These are phyloP conservation scores for Helianthus tuberosus DNA, from an alignment of 129 eudicot genomes.

Conservation along the genomic window DNA sequence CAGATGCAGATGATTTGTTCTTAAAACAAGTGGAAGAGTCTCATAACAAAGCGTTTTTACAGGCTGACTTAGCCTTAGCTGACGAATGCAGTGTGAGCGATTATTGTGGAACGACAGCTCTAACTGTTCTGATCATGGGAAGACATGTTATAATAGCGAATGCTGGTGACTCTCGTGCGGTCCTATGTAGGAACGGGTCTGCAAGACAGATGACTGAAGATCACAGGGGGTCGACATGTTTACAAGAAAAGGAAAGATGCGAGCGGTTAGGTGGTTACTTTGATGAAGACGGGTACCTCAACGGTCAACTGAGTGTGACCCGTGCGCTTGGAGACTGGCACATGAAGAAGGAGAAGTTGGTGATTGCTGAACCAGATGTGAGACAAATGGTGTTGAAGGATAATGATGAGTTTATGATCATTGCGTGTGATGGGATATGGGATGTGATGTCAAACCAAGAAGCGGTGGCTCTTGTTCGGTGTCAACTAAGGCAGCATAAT, in stretches of 20 bases:
- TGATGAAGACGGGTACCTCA: slow-evolving; percentile 61
- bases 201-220: slow-evolving; percentile 73
- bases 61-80: slow-evolving; percentile 71
- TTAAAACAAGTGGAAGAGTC: slow-evolving; percentile 48
- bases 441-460: slow-evolving; percentile 78
- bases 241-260: slow-evolving; percentile 52
- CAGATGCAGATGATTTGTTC: slow-evolving; percentile 20
- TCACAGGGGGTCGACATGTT: slow-evolving; percentile 55
- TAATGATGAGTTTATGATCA: slow-evolving; percentile 79
- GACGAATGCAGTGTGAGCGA: slow-evolving; percentile 55
- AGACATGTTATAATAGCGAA: slow-evolving; percentile 69
- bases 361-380: slow-evolving; percentile 78
- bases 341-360: slow-evolving; percentile 59
- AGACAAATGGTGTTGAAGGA: slow-evolving; percentile 48
- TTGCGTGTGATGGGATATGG: slow-evolving; percentile 91
- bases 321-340: slow-evolving; percentile 90
- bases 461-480: slow-evolving; percentile 61
- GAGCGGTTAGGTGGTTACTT: slow-evolving; percentile 65
- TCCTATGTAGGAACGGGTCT: slow-evolving; percentile 68
- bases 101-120: slow-evolving; percentile 79
- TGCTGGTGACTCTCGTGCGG: slow-evolving; percentile 88
- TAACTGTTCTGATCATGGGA: slow-evolving; percentile 70
- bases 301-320: slow-evolving; percentile 81
- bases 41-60: slow-evolving; percentile 54
- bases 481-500: slow-evolving; percentile 46